A percentile compares a stretch with the other conserved stretches of the same genome.
phyloP scores from a whole-genome alignment of 1,284 basidiomycete species.

The Leccinum subfulvum region DNA sequence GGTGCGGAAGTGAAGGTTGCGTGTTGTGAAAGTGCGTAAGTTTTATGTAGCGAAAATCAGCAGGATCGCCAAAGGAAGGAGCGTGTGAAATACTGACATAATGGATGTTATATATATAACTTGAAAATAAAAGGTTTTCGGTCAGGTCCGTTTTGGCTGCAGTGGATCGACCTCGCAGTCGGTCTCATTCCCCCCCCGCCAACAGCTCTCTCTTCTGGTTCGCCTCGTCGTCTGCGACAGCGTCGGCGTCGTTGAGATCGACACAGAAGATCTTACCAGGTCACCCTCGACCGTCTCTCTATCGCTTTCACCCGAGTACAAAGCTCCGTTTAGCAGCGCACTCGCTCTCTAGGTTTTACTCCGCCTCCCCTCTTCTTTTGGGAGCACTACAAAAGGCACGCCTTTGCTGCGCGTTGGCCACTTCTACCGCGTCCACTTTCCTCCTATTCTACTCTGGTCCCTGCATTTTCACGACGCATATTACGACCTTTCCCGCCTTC shows the following conservation, averaged over 20 bases:
- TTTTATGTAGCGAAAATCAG: not conserved
- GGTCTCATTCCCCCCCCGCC: constrained; percentile 35
- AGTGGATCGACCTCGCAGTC: constrained; percentile 47
- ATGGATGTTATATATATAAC: constrained; percentile 28
- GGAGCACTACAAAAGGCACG: constrained; percentile 71
- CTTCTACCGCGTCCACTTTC: constrained; percentile 34
- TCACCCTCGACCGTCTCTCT: constrained; percentile 23
- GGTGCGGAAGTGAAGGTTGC: not conserved
- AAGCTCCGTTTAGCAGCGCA: constrained; percentile 15
- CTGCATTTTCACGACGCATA: constrained; percentile 58
- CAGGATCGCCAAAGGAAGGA: constrained; percentile 4
- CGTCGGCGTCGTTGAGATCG: constrained; percentile 44
- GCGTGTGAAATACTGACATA: constrained; percentile 33
- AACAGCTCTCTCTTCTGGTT: constrained; percentile 37
- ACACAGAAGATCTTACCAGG: constrained; percentile 30
- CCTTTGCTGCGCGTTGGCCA: constrained; percentile 88
- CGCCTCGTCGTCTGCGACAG: constrained; percentile 39
- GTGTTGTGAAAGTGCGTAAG: constrained; percentile 16
- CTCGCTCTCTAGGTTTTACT: constrained; percentile 37
- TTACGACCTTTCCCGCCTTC: constrained; percentile 38
- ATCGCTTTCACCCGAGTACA: constrained; percentile 20
- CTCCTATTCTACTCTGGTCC: constrained; percentile 36
- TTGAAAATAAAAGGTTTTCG: constrained; percentile 21
- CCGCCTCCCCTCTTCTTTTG: constrained; percentile 28
- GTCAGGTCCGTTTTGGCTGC: constrained; percentile 34